These are phyloP conservation scores for Serpula lacrymans DNA, from an alignment of 768 basidiomycete species.

Conservation along the genomic window DNA sequence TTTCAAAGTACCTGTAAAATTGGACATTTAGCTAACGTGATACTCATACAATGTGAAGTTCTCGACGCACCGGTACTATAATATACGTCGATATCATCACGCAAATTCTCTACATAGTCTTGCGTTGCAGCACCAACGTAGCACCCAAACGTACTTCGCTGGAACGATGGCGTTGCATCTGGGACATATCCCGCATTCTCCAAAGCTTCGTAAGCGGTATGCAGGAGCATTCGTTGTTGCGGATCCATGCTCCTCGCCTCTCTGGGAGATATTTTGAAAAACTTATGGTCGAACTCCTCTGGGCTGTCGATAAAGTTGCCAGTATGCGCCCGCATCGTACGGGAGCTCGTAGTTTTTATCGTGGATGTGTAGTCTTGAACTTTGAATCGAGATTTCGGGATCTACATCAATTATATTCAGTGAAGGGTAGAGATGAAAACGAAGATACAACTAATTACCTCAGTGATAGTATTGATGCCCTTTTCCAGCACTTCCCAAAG, in stretches of 20 bases:
- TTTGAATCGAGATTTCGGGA: slow-evolving; percentile 58
- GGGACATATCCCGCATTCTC: slow-evolving; percentile 72
- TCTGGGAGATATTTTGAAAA: slow-evolving; percentile 71
- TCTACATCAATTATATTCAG: slow-evolving; percentile 34
- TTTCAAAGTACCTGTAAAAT: slow-evolving; percentile 54
- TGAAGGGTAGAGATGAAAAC: not conserved
- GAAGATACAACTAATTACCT: slow-evolving; percentile 39
- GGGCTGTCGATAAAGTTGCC: slow-evolving; percentile 63
- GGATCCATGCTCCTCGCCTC: slow-evolving; percentile 78
- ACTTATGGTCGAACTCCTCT: slow-evolving; percentile 63
- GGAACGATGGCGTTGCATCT: slow-evolving; percentile 46
- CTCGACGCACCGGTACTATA: slow-evolving; percentile 65
- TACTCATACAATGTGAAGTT: slow-evolving; percentile 1
- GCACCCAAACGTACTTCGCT: slow-evolving; percentile 56
- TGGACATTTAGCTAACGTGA: slow-evolving; percentile 2
- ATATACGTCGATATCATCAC: slow-evolving; percentile 61
- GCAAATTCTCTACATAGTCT: slow-evolving; percentile 66
- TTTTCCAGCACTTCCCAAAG: slow-evolving; percentile 60
- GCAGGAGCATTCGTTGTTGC: slow-evolving; percentile 67
- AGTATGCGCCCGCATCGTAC: slow-evolving; percentile 46
- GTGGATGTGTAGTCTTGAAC: slow-evolving; percentile 33
- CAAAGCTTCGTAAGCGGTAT: slow-evolving; percentile 63
- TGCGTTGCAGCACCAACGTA: slow-evolving; percentile 68
- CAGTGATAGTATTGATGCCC: slow-evolving; percentile 52
- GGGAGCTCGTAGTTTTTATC: slow-evolving; percentile 26